These are phyloP conservation scores for Tolypocladium tundrense DNA, from an alignment of 2,329 filamentous ascomycete species.

Conservation along the genomic window DNA sequence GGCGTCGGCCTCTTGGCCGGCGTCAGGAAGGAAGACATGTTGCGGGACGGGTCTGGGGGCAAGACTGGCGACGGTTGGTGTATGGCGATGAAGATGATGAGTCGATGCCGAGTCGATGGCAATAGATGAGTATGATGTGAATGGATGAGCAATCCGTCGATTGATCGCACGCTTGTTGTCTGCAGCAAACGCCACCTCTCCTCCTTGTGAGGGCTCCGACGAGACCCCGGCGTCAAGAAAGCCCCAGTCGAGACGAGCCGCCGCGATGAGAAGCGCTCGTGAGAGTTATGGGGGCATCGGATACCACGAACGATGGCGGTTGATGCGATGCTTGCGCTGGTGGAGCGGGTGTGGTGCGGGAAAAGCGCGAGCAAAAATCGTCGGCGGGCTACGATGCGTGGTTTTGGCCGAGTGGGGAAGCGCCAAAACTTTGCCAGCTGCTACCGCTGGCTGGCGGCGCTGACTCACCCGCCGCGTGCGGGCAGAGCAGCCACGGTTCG, in stretches of 20 bases:
- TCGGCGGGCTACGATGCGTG: not conserved
- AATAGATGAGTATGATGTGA: not conserved
- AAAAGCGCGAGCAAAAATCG: not conserved
- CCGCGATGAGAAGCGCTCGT: not conserved
- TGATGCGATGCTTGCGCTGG: not conserved
- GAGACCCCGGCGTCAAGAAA: not conserved
- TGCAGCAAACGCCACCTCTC: not conserved
- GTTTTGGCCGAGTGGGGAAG: not conserved
- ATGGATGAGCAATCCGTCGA: not conserved
- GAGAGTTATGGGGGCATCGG: not conserved
- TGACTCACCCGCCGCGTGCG: not conserved
- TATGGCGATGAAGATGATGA: not conserved
- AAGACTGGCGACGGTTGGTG: no score
- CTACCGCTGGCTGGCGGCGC: not conserved
- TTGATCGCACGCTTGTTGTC: not conserved
- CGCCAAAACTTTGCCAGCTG: not conserved
- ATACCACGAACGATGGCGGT: not conserved
- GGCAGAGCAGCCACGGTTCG: not conserved
- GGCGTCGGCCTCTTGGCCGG: conserved; percentile 24
- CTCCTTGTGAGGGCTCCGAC: not conserved
- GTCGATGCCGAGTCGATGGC: not conserved
- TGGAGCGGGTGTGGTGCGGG: not conserved
- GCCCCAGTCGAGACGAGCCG: not conserved
- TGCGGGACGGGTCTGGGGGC: not conserved
- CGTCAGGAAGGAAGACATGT: conserved; percentile 38